A percentile compares a stretch with the other conserved stretches of the same genome.
Conservation (phyloP, 2,329 filamentous ascomycete genomes). For the Aspergillus calidoustus region DNA sequence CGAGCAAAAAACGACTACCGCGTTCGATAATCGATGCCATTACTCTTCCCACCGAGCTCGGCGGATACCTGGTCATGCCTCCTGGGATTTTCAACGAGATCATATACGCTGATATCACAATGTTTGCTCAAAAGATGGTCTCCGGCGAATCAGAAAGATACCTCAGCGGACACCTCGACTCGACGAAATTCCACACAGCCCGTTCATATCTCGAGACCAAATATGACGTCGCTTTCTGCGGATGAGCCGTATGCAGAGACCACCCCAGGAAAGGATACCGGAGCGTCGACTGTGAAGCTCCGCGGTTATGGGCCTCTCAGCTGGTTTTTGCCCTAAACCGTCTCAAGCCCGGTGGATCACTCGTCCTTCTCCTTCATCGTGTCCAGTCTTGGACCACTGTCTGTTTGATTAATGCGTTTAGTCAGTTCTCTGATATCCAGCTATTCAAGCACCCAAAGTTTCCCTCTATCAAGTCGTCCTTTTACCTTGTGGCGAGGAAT, state of each 20-base stretch:
- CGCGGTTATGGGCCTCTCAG: not conserved
- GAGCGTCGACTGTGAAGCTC: not conserved
- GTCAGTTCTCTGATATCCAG: not conserved
- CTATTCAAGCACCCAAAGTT: not conserved
- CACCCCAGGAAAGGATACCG: not conserved
- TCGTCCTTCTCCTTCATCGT: not conserved
- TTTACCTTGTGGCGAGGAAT: not conserved
- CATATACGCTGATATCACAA: constrained; percentile 1
- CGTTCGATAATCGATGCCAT: not conserved
- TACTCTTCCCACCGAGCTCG: not conserved
- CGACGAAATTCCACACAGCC: not conserved
- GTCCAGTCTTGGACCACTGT: not conserved
- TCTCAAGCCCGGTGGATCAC: not conserved
- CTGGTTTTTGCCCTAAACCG: not conserved
- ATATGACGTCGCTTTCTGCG: constrained; percentile 3
- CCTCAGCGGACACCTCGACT: not conserved
- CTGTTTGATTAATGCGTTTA: not conserved
- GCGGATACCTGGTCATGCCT: not conserved
- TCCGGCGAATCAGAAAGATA: not conserved
- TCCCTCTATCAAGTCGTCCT: not conserved
- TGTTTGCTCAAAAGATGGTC: not conserved
- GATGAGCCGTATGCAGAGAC: not conserved
- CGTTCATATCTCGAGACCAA: not conserved
- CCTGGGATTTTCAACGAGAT: not conserved
- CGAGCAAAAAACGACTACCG: not conserved